Percentiles rank a stretch among this genome's conserved stretches.
phyloP scores from a whole-genome alignment of 2,329 filamentous ascomycete genomes.

The Penicillium sp. region DNA sequence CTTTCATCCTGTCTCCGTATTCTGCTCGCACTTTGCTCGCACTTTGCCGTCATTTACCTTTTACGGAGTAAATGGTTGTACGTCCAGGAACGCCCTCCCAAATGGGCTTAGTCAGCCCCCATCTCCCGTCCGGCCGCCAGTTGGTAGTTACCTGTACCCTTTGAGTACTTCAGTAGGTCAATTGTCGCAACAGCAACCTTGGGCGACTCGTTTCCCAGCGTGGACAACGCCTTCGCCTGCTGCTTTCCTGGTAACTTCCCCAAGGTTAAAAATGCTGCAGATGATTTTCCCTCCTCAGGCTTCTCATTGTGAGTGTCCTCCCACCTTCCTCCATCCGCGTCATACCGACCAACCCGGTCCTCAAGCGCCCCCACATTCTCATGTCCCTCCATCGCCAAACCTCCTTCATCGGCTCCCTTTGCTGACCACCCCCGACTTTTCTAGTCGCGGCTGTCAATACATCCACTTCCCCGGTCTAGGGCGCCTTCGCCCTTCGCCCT shows the following conservation, averaged over 20 bases:
- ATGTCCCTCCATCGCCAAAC: slow-evolving; percentile 32
- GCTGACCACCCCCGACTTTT: slow-evolving; percentile 24
- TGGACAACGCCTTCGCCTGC: background rate
- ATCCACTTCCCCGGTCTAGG: slow-evolving; percentile 35
- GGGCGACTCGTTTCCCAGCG: background rate
- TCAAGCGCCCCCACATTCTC: slow-evolving; percentile 34
- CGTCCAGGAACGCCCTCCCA: background rate
- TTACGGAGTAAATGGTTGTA: background rate
- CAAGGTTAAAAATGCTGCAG: slow-evolving; percentile 37
- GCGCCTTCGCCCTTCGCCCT: slow-evolving; percentile 14
- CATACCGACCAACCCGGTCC: slow-evolving; percentile 6
- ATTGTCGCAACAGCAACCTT: slow-evolving; percentile 1
- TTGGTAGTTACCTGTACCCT: background rate
- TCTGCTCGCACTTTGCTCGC: background rate
- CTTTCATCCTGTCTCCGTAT: background rate
- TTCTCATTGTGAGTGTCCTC: slow-evolving; percentile 32
- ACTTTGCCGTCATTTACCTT: background rate
- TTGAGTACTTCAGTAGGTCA: background rate
- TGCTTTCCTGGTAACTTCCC: background rate
- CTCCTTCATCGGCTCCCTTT: slow-evolving; percentile 27
- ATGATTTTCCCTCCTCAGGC: slow-evolving; percentile 27
- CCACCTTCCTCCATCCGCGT: background rate
- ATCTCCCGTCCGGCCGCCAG: background rate
- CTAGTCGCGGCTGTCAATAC: slow-evolving; percentile 35
- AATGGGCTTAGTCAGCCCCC: slow-evolving; percentile 17